Evolutionary conservation across 495 filamentous ascomycete genomes (phyloP), one percentile per base, ranked within the genome.

Genomic region (Polyplosphaeria fusca): DNA sequence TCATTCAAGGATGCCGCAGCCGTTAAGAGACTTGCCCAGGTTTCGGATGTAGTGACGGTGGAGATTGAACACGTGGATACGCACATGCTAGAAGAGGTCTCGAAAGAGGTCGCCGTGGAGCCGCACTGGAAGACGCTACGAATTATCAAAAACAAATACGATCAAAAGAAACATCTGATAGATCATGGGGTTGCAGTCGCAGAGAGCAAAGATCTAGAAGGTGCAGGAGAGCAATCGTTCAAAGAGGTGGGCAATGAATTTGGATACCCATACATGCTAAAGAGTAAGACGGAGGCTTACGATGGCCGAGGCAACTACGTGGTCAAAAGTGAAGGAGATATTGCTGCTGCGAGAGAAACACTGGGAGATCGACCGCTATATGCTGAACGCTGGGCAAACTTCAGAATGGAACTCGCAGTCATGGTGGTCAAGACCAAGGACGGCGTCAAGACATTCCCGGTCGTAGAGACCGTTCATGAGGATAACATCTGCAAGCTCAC

Each of bases 31-130:
- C 78, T 98, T 7, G 90, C 94, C 4, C 74, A 79, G 32, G 68
- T 78, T 5, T 93, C 86, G 61, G 89, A 95, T 68, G 80, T 95
- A 13, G 71, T 98, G 26, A 96, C 94, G 5, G 86, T 93, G n/a
- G 93, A 98, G 70, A 97, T 97, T 60, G 93, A 98, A 73, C 93
- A 98, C 75, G 91, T 98, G 51, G 84, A 98, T 63, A 95, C 92
- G 39, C 75, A 89, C 44, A 87, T 91, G n/a, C 78, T 97, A 26
- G 88, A 96, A 69, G 86, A 95, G 55, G 79, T 96, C 39, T 82
- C 84, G 13, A 37, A 54, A 9, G 72, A 72, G 28, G 61, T 82
- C 1, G 71, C 79, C 18, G 79, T 95, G n/a, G 86, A 95, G 67
- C 93, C 93, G 18, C 87, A 83, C 52, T 95, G 89, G 89, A 79